Evolutionary conservation across 2,329 filamentous ascomycete species (phyloP), one percentile per base, ranked within the genome.

Genomic region (Xylaria sp.): DNA sequence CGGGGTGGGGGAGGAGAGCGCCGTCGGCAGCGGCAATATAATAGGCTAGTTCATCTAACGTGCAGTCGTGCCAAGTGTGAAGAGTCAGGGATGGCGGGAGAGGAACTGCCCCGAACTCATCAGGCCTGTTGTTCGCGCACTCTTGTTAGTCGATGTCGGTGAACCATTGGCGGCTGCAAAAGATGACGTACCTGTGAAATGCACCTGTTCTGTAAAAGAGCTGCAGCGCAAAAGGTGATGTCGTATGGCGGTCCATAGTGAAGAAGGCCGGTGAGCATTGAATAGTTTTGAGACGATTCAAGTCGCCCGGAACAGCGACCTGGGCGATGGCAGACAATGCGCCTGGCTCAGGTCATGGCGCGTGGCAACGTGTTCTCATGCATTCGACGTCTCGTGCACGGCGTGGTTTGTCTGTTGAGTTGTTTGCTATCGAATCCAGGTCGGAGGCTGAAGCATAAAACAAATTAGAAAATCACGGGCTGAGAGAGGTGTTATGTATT

Each of bases 11-110:
- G 2, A 97, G 86, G 22, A 93, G 65, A 13, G 53, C 17, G 2
- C 67, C 63, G 1, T 92, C 83, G 0, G 90, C 86, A 57, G 87
- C 87, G 31, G 89, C 87, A 63, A 98, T 86, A 61, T 95, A 89
- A 63, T 92, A 88, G 25, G 91, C 90, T 39, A 98, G 88, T 79
- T 97, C 94, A 71, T 86, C 84, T 27, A 98, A 86, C 2, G 92
- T 93, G 81, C 92, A 95, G 73, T 87, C 89, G 63, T 89, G 86
- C 92, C 93, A 97, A 64, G 94, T 94, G 83, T 97, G 94, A 73
- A 97, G 90, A 68, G 92, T 86, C 29, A 97, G 83, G 77, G 91
- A 87, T 7, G 90, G 82, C 57, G 90, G 88, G 25, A 92, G 85
- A 63, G 82, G 76, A 62, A 82, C 73, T 22, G 87, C 76, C 72